Evolutionary conservation across 495 filamentous ascomycete species (phyloP), one percentile per base, ranked within the genome.

Genomic region (Xylaria bambusicola): DNA sequence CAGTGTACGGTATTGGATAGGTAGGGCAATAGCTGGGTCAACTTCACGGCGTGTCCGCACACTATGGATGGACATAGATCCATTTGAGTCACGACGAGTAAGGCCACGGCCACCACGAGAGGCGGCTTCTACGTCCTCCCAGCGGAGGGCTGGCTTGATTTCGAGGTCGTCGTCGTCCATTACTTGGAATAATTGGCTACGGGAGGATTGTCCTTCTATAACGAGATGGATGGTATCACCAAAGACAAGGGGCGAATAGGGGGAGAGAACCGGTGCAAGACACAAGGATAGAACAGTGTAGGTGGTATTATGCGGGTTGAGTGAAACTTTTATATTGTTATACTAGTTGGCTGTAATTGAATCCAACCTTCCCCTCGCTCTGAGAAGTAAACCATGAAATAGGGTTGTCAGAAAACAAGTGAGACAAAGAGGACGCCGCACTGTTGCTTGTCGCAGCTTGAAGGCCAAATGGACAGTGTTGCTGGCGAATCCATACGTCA

Each of bases 1-100:
- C 74, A 82, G 59, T 2, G 79, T 84, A 27, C 81, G 72, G 62
- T 82, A 84, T 49, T 80, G 73, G 50, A 83, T 79, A n/a, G 80
- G 81, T 52, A 84, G 73, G 2, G 74, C 74, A 17, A 77, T 69
- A 1, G 75, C 71, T 8, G 79, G 80, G 55, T 83, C 77, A 21
- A 80, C 68, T 45, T 66, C 66, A 48, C 65, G 67, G 1, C 65
- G 56, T 15, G 73, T 73, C 38, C 52, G 70, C 15, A 70, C 62
- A 41, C 69, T 73, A 29, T 62, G 70, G 55, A 76, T 74, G 15
- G 75, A 76, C 56, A 76, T 66, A 1, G 75, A 76, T 40, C 72
- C 64, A 13, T 35, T 64, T 4, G 75, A 77, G 24, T 54, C 58
- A 6, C 64, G 58, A 12, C 73, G 73, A 50, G 56, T 55, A 13